Evolutionary conservation across 495 filamentous ascomycete genomes (phyloP), one percentile per base, ranked within the genome.

Genomic region (Tuber calosporum): DNA sequence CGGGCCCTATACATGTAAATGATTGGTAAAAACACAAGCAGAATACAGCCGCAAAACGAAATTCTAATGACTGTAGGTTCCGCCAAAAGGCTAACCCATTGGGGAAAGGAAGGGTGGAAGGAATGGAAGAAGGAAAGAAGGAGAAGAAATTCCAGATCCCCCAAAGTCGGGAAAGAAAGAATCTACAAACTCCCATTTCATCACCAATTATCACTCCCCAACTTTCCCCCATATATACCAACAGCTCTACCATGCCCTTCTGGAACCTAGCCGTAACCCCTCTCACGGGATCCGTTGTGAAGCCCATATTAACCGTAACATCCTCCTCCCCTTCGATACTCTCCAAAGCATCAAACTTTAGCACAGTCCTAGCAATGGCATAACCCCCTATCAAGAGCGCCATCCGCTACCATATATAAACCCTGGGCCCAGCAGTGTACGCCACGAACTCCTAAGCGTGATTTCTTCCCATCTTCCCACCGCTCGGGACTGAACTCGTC

Each of bases 371-470:
- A 11, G 91, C 89, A 20, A 92, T 84, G 11, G 89, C 89, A 77
- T 92, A 95, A 30, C 85, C 87, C 69, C 91, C 91, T 84, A 93
- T 91, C 0, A 90, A 91, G 30, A 96, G 85, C 4, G 91, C 91
- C 69, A 87, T 86, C 86, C 88, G 87, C 74, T 89, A 85, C 87
- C 86, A 6, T 87, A 89, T 84, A 77, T 87, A 89, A 40, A 88
- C 88, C 1, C 86, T 80, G 1, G 87, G 87, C 0, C 87, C 87
- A 0, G 87, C 87, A 73, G 87, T 87, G 66, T 89, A 89, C 1
- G 87, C 86, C 36, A 87, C 82, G 71, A 85, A 89, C 15, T 74
- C 75, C 75, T 75, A 78, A 37, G 41, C 71, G 9, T 66, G 38
- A 8, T 26, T 8, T 22, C 68, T 74, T 74, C n/a, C 43, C 69